Conservation (phyloP, 495 filamentous ascomycete genomes). For the Aspergillus saccharolyticus region DNA sequence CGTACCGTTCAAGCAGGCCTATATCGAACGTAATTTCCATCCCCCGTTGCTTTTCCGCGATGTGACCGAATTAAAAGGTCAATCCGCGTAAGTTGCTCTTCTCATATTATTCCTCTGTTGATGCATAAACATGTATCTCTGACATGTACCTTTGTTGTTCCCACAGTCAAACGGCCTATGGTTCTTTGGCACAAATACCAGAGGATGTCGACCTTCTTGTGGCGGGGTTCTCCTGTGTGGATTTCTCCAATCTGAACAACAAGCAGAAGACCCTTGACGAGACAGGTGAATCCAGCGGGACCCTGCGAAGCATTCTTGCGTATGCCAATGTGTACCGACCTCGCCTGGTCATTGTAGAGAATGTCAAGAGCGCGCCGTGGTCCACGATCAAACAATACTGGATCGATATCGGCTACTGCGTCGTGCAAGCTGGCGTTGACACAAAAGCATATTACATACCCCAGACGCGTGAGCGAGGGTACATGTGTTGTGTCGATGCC, state of each 20-base stretch:
- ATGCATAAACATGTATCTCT: neutral
- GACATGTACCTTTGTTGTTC: conserved; percentile 21
- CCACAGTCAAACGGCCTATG: conserved; percentile 65
- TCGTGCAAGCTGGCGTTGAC: conserved; percentile 46
- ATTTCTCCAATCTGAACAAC: conserved; percentile 51
- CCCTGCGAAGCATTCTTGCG: conserved; percentile 57
- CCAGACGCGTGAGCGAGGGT: conserved; percentile 69
- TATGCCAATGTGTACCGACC: conserved; percentile 56
- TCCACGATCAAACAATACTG: conserved; percentile 45
- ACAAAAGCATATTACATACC: conserved; percentile 76
- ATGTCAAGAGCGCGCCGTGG: conserved; percentile 65
- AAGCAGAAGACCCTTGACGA: conserved; percentile 38
- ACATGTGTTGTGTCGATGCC: conserved; percentile 61
- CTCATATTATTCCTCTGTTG: conserved; percentile 7
- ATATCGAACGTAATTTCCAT: conserved; percentile 71
- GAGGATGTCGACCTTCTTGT: conserved; percentile 61
- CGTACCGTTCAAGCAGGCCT: conserved; percentile 71
- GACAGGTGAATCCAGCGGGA: conserved; percentile 63
- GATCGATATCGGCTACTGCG: conserved; percentile 51
- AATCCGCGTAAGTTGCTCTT: conserved; percentile 50
- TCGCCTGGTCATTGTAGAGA: conserved; percentile 67
- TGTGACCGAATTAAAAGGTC: conserved; percentile 54
- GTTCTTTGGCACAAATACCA: conserved; percentile 54
- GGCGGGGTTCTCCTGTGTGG: conserved; percentile 74
- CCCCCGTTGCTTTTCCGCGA: conserved; percentile 63